A percentile compares a stretch with the other conserved stretches of the same genome.
Conservation (phyloP, 176 grass and related monocot genomes). For the Chrysopogon serrulatus region DNA sequence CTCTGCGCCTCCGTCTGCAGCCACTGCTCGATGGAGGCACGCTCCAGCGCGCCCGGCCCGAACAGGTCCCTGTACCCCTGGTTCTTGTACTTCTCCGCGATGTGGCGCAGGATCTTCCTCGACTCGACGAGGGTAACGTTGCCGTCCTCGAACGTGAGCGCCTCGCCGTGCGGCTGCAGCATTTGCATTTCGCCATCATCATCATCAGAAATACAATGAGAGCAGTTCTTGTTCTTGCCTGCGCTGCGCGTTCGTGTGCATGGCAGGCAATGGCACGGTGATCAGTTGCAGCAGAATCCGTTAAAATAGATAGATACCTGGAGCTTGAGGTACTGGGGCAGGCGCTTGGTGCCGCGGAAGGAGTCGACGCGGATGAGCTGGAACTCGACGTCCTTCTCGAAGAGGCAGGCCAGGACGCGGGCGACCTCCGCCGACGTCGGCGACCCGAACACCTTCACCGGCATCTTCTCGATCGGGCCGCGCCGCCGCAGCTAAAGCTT, state of each 20-base stretch:
- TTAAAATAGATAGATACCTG: slow-evolving; percentile 15
- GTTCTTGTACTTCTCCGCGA: slow-evolving; percentile 58
- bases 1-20: slow-evolving; percentile 77
- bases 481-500: neutral
- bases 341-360: slow-evolving; percentile 32
- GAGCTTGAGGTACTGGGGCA: slow-evolving; percentile 51
- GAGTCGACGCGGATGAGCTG: slow-evolving; percentile 64
- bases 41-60: slow-evolving; percentile 60
- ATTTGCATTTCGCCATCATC: neutral
- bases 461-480: slow-evolving; percentile 16
- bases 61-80: slow-evolving; percentile 63
- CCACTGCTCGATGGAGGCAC: slow-evolving; percentile 84
- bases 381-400: slow-evolving; percentile 77
- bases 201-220: neutral
- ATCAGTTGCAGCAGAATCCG: neutral
- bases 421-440: slow-evolving; percentile 51
- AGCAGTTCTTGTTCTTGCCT: neutral
- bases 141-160: slow-evolving; percentile 54
- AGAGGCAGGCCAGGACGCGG: slow-evolving; percentile 54
- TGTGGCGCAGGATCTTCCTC: slow-evolving; percentile 67
- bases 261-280: neutral
- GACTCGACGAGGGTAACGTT: slow-evolving; percentile 51
- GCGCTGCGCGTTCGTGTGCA: too few species aligned
- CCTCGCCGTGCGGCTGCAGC: slow-evolving; percentile 48
- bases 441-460: slow-evolving; percentile 60